phyloP scores from a whole-genome alignment of 306 rosid genomes.

The Corylus heterophylla region DNA sequence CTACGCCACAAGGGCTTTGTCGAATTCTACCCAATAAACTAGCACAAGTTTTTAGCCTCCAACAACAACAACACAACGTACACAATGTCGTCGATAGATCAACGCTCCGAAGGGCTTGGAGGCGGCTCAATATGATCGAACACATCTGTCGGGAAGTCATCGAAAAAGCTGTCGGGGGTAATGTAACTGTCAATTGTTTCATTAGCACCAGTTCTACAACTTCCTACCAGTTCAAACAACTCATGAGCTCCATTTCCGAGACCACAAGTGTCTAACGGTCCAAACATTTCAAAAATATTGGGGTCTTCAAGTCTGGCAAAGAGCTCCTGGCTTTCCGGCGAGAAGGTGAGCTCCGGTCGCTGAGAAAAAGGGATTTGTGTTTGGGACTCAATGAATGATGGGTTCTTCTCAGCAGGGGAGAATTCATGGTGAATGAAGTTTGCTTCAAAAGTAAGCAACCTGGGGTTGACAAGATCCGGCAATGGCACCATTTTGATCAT shows the following conservation, averaged over 20 bases:
- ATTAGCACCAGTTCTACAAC: conserved; percentile 38
- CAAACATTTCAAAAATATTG: conserved; percentile 40
- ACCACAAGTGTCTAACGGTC: conserved; percentile 39
- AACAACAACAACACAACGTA: too few relatives aligned
- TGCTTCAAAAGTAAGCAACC: conserved; percentile 27
- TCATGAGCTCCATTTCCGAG: conserved; percentile 42
- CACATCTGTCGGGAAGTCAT: conserved; percentile 73
- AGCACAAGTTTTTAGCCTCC: not conserved
- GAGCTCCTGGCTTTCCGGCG: conserved; percentile 48
- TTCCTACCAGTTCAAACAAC: conserved; percentile 43
- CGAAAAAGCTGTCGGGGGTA: conserved; percentile 51
- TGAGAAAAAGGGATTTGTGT: conserved; percentile 37
- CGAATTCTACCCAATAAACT: not conserved
- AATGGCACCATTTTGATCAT: conserved; percentile 53
- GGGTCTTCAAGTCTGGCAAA: conserved; percentile 42
- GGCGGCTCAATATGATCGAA: conserved; percentile 58
- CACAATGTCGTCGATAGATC: conserved; percentile 15
- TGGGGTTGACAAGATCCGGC: conserved; percentile 53
- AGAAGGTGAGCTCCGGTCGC: conserved; percentile 41
- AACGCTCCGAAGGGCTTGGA: conserved; percentile 38
- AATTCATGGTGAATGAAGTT: conserved; percentile 38
- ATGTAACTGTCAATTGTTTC: conserved; percentile 25
- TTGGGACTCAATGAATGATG: conserved; percentile 30
- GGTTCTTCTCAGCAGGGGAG: conserved; percentile 29
- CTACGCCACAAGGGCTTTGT: conserved; percentile 5